These are phyloP conservation scores for Neonectria hederae DNA, from an alignment of 2,329 filamentous ascomycete species.

Conservation along the genomic window DNA sequence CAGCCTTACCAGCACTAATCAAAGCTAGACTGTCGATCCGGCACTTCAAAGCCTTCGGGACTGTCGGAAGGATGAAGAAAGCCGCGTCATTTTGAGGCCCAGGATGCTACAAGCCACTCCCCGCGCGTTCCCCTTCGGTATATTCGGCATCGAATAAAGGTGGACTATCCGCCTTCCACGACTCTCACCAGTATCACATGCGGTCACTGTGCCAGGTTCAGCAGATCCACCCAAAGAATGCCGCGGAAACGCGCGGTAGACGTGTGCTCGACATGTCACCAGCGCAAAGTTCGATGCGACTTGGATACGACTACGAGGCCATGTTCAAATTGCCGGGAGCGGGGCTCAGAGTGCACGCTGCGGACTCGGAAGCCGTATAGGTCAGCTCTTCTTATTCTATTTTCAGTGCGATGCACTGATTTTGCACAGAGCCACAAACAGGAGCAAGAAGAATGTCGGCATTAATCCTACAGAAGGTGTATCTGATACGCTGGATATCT, in stretches of 20 bases:
- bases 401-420: not conserved
- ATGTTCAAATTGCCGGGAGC: not conserved
- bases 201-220: not conserved
- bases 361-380: not conserved
- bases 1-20: not conserved
- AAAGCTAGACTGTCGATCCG: not conserved
- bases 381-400: not conserved
- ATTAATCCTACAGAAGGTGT: not conserved
- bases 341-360: not conserved
- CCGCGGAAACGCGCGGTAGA: not conserved
- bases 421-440: not conserved
- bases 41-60: not conserved
- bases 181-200: not conserved
- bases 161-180: not conserved
- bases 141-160: not conserved
- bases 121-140: not conserved
- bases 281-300: not conserved
- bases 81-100: not conserved
- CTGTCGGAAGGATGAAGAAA: not conserved
- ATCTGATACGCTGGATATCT: not conserved
- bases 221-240: not conserved
- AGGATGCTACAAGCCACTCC: not conserved
- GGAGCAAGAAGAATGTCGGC: not conserved
- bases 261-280: not conserved
- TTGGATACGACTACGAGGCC: not conserved